Evolutionary conservation across 441 rosid genomes (phyloP), one percentile per base, ranked within the genome.

Genomic region (Biscutella auriculata): DNA sequence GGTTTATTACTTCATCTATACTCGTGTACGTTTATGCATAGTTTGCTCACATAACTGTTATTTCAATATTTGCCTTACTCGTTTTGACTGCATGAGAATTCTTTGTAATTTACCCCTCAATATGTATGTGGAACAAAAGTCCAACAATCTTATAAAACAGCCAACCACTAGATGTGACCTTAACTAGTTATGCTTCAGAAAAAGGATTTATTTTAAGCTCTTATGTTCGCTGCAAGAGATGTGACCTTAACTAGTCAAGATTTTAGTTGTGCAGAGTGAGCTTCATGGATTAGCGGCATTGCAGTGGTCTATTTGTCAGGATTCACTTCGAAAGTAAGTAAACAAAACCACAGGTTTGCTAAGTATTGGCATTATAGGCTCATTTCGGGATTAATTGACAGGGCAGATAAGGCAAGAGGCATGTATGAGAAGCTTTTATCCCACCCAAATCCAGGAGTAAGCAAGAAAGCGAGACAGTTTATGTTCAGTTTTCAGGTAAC

Each of bases 231-330:
- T 11, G 11, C 51, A 36, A 5, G 45, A 37, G 4, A 47, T 55
- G n/a, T 55, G 63, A 35, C 13, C 21, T 41, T 68, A 55, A 68
- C 64, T 56, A 48, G 60, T 39, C 37, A 52, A 8, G 54, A 32
- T 12, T 57, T 58, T 69, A 63, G 73, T 62, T 77, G 25, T 79
- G 73, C 85, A 87, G 96, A 91, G 85, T 66, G 95, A 87, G 69
- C 83, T 85, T 64, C 87, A 91, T 76, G 97, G 96, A 60, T 69
- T 75, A 76, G 96, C 97, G 32, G 96, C 95, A 76, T 73, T 91
- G 81, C 87, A 87, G 60, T 91, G 98, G 98, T 77, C 95, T 63
- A 77, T 85, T 57, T 91, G 96, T 67, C 90, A 79, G 70, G 98
- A 87, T 74, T 91, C 98, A 44, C 88, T 87, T 42, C 44, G 68